These are phyloP conservation scores for Sisymbrium altissimum DNA, from an alignment of 345 rosid genomes.

Conservation along the genomic window DNA sequence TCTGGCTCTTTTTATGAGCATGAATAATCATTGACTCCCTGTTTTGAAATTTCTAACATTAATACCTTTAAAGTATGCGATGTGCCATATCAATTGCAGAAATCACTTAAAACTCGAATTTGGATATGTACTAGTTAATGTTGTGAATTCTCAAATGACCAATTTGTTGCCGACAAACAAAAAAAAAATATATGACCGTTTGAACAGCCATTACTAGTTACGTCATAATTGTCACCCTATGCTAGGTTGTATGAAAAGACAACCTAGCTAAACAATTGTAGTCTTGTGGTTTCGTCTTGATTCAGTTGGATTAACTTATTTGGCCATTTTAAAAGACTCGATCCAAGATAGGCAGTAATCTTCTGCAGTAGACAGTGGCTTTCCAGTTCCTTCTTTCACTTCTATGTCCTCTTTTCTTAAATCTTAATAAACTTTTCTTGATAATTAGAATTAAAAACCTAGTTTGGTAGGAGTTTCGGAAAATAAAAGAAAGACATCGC, in stretches of 20 bases:
- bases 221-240: neutral
- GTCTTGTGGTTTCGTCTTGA: conserved; percentile 11
- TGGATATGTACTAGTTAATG: neutral
- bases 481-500: neutral
- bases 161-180: neutral
- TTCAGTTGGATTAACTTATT: conserved; percentile 5
- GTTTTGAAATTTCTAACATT: too few species aligned
- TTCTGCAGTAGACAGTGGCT: neutral
- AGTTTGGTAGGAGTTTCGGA: neutral
- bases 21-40: too few species aligned
- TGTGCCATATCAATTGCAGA: neutral
- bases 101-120: neutral
- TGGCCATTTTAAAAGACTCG: neutral
- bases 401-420: neutral
- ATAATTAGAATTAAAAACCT: neutral
- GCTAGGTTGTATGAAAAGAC: conserved; percentile 10
- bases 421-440: neutral
- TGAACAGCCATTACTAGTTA: conserved; percentile 1
- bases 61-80: too few species aligned
- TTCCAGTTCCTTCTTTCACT: neutral
- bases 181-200: neutral
- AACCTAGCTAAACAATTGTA: conserved; percentile 10
- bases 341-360: neutral
- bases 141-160: neutral
- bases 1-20: too few species aligned